phyloP scores from a whole-genome alignment of 495 filamentous ascomycete genomes.

The Terfezia boudieri region DNA sequence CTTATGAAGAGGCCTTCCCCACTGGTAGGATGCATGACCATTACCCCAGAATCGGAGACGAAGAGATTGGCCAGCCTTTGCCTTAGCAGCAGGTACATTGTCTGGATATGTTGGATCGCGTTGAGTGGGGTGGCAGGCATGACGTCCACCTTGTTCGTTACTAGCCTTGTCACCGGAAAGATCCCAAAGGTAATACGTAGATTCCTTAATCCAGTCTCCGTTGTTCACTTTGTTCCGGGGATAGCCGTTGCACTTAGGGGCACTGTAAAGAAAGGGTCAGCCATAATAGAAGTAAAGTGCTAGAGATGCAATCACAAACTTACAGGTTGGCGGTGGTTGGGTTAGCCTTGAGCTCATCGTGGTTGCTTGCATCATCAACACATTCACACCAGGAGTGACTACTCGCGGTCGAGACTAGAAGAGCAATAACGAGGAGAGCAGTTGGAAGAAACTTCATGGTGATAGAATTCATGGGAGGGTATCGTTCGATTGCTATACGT shows the following conservation, averaged over 20 bases:
- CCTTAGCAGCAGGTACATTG: conserved; percentile 8
- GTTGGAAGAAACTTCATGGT: conserved; percentile 3
- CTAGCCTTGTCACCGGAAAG: conserved; percentile 1
- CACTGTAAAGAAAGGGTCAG: neutral
- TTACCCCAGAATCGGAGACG: conserved; percentile 15
- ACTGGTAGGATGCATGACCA: conserved; percentile 8
- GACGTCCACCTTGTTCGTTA: conserved; percentile 1
- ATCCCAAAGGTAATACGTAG: conserved; percentile 12
- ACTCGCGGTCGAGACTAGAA: conserved; percentile 6
- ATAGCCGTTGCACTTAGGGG: conserved; percentile 8
- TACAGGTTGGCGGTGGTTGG: neutral
- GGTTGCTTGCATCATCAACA: conserved; percentile 13
- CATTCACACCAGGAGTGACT: conserved; percentile 18
- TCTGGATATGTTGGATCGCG: conserved; percentile 5
- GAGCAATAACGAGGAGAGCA: conserved; percentile 2
- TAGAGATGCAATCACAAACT: neutral
- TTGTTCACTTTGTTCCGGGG: conserved; percentile 2
- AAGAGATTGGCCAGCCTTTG: conserved; percentile 11
- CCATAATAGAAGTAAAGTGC: neutral
- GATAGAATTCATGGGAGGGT: neutral
- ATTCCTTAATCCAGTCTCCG: conserved; percentile 15
- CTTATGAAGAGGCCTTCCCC: conserved; percentile 11
- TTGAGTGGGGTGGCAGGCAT: conserved; percentile 7
- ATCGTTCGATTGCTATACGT: neutral
- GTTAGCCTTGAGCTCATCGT: conserved; percentile 4